These are phyloP conservation scores for Camellia japonica DNA, from an alignment of 148 eudicot genomes.

Conservation along the genomic window DNA sequence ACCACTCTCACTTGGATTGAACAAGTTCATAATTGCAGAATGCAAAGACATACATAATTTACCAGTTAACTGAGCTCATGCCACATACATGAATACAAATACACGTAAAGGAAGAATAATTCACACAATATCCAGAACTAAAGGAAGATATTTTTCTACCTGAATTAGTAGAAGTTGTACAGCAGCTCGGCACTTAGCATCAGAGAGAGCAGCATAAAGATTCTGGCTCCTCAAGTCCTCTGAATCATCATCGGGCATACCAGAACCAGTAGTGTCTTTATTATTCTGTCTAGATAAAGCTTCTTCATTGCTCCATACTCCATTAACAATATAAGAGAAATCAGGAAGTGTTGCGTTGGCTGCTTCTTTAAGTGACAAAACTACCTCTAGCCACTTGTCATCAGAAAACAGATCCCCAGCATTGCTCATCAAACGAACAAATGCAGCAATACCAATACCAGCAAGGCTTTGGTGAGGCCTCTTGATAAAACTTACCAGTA, in stretches of 20 bases:
- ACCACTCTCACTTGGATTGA: no score
- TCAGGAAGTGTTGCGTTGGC: slow-evolving; percentile 77
- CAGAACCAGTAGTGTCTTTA: slow-evolving; percentile 41
- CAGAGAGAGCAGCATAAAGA: slow-evolving; percentile 66
- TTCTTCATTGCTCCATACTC: slow-evolving; percentile 43
- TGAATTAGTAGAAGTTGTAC: slow-evolving; percentile 85
- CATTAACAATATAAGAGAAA: slow-evolving; percentile 55
- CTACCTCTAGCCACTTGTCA: slow-evolving; percentile 88
- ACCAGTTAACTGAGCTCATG: background rate
- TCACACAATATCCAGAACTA: slow-evolving; percentile 7
- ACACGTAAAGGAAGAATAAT: background rate
- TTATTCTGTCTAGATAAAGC: slow-evolving; percentile 31
- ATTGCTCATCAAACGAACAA: slow-evolving; percentile 88
- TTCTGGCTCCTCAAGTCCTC: slow-evolving; percentile 46
- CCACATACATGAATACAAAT: background rate
- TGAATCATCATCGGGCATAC: slow-evolving; percentile 39
- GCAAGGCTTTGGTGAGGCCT: slow-evolving; percentile 97
- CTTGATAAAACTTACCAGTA: slow-evolving; percentile 79
- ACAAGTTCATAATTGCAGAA: no score
- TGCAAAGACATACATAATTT: slow-evolving; percentile 5
- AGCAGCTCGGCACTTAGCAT: slow-evolving; percentile 76
- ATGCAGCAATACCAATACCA: slow-evolving; percentile 95
- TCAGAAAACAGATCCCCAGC: slow-evolving; percentile 84
- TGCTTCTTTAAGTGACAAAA: slow-evolving; percentile 74
- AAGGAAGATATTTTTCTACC: slow-evolving; percentile 35